Conservation (phyloP, 257 asterid species). For the Petrea volubilis region DNA sequence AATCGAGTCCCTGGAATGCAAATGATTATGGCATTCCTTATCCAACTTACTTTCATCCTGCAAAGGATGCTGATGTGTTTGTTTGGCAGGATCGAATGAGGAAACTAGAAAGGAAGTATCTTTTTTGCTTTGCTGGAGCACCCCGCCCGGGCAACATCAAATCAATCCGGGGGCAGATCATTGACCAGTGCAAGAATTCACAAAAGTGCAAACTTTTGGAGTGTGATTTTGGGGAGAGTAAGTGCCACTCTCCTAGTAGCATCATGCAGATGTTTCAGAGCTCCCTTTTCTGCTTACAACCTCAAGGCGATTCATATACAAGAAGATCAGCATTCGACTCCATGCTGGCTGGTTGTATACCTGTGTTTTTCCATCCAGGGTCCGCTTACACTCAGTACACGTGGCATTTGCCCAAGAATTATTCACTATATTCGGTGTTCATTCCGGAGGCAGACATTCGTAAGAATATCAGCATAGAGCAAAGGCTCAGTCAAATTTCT, state of each 20-base stretch:
- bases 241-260: constrained; percentile 81
- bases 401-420: constrained; percentile 81
- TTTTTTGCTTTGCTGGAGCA: constrained; percentile 90
- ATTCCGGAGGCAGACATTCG: constrained; percentile 71
- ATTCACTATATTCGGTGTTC: constrained; percentile 61
- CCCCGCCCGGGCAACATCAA: constrained; percentile 68
- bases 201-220: constrained; percentile 50
- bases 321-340: constrained; percentile 92
- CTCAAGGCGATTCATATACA: constrained; percentile 86
- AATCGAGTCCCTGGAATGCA: constrained; percentile 83
- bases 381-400: constrained; percentile 87
- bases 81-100: constrained; percentile 82
- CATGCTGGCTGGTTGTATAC: constrained; percentile 89
- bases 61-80: constrained; percentile 58
- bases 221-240: constrained; percentile 75
- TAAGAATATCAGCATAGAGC: constrained; percentile 55
- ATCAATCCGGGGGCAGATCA: constrained; percentile 77
- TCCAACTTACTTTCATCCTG: constrained; percentile 89
- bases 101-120: constrained; percentile 57
- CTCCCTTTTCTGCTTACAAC: constrained; percentile 82
- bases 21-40: constrained; percentile 87
- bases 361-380: constrained; percentile 88
- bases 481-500: constrained; percentile 49
- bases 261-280: constrained; percentile 88
- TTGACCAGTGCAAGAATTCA: constrained; percentile 69